Base-by-base conservation (phyloP, 2,329 filamentous ascomycete genomes). In the Penicillium sp. region DNA sequence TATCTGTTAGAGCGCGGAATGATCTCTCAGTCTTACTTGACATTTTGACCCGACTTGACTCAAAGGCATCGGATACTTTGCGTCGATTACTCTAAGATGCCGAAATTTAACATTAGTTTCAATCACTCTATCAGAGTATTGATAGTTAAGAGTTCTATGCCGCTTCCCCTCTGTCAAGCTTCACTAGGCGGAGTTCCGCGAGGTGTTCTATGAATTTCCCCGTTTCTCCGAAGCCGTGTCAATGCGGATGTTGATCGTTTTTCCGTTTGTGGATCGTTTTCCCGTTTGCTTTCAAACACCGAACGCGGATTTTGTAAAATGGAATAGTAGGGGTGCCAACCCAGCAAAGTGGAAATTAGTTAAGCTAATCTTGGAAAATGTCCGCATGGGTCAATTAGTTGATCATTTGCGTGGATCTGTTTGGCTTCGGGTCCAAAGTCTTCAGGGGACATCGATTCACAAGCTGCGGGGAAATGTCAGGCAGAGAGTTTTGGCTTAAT, bases 41-140 rank as follows among this genome's bases (percentile, higher is more conserved):
- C 49, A 62, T 77, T 6, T 58, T 77, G 28, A 71, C 74, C 3
- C 61, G 72, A 13, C 58, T 77, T 5, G 73, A 77, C 41, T 76
- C 74, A 0, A 76, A 74, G 45, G 74, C 75, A 3, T 77, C 74
- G 0, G 73, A 76, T 61, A 69, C 73, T 1, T 56, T 77, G 3
- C 65, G 56, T 8, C 45, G 54, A 9, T 49, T 51, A 15, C 15
- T 56, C 24, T 58, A 33, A 54, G 24, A 18, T 15, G 7, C 24
- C 2, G 34, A 3, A 21, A 7, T 13, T 13, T 31, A 10, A 13
- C 13, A 31, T 31, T 10, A 31, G 2, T 13, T 10, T 31, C 12
- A 21, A 12, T 18, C 18, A 15, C 45, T n/a, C 18, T 21, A 21
- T 21, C 18, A 21, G 18, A 21, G 18, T 21, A 2, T 21, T 21